phyloP scores from a whole-genome alignment of 306 rosid species.

The Biancaea sappan region DNA sequence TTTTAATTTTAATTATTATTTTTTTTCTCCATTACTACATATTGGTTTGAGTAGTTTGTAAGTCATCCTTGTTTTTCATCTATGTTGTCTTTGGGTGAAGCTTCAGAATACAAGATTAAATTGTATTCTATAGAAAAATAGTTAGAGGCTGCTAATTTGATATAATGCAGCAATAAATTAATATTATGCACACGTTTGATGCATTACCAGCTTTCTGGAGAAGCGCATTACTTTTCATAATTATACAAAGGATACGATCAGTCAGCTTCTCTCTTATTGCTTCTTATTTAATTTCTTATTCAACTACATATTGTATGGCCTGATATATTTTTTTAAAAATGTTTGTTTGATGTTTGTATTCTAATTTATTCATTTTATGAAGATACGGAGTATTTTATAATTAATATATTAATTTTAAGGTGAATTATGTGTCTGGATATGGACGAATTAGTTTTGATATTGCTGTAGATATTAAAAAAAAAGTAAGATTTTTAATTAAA shows the following conservation, averaged over 20 bases:
- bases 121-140: neutral
- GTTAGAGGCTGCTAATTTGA: neutral
- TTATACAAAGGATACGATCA: neutral
- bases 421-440: no score
- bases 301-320: neutral
- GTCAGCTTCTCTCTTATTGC: neutral
- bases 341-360: neutral
- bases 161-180: neutral
- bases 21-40: neutral
- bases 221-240: neutral
- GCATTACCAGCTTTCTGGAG: conserved; percentile 4
- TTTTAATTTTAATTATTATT: neutral
- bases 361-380: neutral
- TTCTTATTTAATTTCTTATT: neutral
- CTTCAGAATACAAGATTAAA: conserved; percentile 3
- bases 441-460: no score
- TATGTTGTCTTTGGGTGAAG: conserved; percentile 29
- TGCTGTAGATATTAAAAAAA: no score
- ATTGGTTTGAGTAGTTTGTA: conserved; percentile 27
- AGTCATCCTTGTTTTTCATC: conserved; percentile 25
- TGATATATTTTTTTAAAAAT: neutral
- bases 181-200: conserved; percentile 10
- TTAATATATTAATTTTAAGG: no score
- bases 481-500: neutral
- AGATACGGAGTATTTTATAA: no score